Conservation (phyloP, 495 filamentous ascomycete species). For the Penicillium odoratum region DNA sequence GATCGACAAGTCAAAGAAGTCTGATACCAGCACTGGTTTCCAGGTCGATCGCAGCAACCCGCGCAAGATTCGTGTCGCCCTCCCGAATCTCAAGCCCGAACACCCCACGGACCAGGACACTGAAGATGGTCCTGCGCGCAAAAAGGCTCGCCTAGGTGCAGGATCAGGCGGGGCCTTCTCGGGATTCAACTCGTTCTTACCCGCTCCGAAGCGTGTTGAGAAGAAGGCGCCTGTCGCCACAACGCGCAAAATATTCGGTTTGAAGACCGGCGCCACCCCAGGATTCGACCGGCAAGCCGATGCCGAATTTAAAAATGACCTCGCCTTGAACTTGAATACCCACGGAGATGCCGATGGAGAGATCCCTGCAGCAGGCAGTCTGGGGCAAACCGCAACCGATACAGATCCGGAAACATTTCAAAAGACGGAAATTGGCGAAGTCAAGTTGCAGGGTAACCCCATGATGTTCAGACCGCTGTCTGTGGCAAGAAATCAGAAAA, state of each 20-base stretch:
- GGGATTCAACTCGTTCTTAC: conserved; percentile 84
- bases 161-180: conserved; percentile 54
- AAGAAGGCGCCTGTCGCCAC: conserved; percentile 34
- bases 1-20: conserved; percentile 45
- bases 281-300: conserved; percentile 68
- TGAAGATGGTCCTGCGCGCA: conserved; percentile 65
- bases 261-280: conserved; percentile 78
- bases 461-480: conserved; percentile 89
- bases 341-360: conserved; percentile 14
- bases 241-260: conserved; percentile 51
- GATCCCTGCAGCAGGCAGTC: conserved; percentile 22
- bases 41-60: conserved; percentile 72
- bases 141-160: conserved; percentile 61
- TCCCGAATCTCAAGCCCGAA: conserved; percentile 56
- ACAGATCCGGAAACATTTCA: conserved; percentile 16
- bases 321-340: conserved; percentile 15
- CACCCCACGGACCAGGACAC: conserved; percentile 36
- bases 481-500: conserved; percentile 66
- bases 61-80: conserved; percentile 76
- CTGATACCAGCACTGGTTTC: conserved; percentile 59
- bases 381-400: conserved; percentile 10
- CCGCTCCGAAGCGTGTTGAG: conserved; percentile 69
- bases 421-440: conserved; percentile 44
- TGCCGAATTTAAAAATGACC: conserved; percentile 39
- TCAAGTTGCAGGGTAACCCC: conserved; percentile 71